These are phyloP conservation scores for Plenodomus biglobosus DNA, from an alignment of 2,329 filamentous ascomycete species.

Conservation along the genomic window DNA sequence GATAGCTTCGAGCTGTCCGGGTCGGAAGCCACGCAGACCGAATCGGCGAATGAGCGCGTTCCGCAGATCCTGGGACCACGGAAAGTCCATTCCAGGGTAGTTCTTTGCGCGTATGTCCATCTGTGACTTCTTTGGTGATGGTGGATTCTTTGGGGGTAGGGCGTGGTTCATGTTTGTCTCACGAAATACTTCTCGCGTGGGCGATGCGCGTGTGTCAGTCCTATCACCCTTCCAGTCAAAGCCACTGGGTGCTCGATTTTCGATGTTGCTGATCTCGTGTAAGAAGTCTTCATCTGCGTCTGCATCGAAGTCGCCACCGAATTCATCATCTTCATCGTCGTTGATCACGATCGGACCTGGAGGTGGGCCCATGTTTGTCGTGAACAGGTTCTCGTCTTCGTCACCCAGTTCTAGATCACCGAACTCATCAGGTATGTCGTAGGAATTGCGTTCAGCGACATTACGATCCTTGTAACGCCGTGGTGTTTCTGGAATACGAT, in stretches of 20 bases:
- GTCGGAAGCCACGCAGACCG: slow-evolving; percentile 80
- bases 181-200: slow-evolving; percentile 29
- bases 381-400: slow-evolving; percentile 13
- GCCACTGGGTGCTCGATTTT: slow-evolving; percentile 37
- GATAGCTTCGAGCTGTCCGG: slow-evolving; percentile 92
- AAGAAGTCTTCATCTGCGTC: slow-evolving; percentile 41
- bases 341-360: slow-evolving; percentile 11
- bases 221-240: slow-evolving; percentile 37
- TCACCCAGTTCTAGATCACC: slow-evolving; percentile 33
- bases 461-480: slow-evolving; percentile 15
- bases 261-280: slow-evolving; percentile 48
- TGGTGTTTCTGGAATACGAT: slow-evolving; percentile 31
- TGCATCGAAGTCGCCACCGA: slow-evolving; percentile 33
- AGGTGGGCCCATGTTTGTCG: slow-evolving; percentile 15
- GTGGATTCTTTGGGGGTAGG: slow-evolving; percentile 15
- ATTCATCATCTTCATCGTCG: slow-evolving; percentile 6
- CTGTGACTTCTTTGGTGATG: slow-evolving; percentile 34
- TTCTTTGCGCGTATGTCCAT: slow-evolving; percentile 31
- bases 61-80: slow-evolving; percentile 87
- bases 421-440: slow-evolving; percentile 22
- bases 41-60: slow-evolving; percentile 80
- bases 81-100: slow-evolving; percentile 48
- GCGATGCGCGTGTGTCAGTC: neutral
- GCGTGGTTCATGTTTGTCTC: slow-evolving; percentile 32
- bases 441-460: neutral